Conservation (phyloP, 495 filamentous ascomycete genomes). For the Pseudomonodictys pantanalensis region DNA sequence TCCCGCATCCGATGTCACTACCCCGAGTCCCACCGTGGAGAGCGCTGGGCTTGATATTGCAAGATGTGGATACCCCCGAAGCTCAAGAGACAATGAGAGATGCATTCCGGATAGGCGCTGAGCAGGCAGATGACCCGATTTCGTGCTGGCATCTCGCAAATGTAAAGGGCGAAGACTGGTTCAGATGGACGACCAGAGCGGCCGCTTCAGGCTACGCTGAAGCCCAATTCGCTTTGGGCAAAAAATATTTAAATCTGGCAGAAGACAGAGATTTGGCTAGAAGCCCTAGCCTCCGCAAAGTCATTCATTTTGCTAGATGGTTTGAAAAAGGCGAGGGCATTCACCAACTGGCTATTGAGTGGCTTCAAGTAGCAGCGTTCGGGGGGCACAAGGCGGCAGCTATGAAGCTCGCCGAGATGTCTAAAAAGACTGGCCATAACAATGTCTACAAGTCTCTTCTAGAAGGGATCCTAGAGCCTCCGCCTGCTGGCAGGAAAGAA, state of each 20-base stretch:
- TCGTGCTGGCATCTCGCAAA: conserved; percentile 27
- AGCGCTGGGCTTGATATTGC: background rate
- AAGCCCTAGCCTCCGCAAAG: background rate
- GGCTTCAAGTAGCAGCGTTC: conserved; percentile 9
- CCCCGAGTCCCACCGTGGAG: conserved; percentile 5
- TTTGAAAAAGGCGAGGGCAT: background rate
- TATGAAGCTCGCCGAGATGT: conserved; percentile 8
- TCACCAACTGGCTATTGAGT: conserved; percentile 5
- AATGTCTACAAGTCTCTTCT: background rate
- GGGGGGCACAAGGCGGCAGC: conserved; percentile 20
- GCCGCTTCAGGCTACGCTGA: conserved; percentile 24
- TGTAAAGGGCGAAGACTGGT: conserved; percentile 13
- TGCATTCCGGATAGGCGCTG: conserved; percentile 16
- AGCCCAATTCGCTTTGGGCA: conserved; percentile 18
- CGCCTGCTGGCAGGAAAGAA: background rate
- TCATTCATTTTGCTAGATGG: conserved; percentile 4
- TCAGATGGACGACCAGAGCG: conserved; percentile 29
- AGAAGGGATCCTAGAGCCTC: background rate
- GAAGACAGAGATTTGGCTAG: background rate
- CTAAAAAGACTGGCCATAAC: background rate
- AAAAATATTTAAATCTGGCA: conserved; percentile 17
- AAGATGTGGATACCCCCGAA: conserved; percentile 5
- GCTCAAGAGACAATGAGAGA: conserved; percentile 7
- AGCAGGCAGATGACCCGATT: conserved; percentile 26
- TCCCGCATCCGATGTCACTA: background rate